Conservation (phyloP, 768 basidiomycete genomes). For the Pleurotus cornucopiae region DNA sequence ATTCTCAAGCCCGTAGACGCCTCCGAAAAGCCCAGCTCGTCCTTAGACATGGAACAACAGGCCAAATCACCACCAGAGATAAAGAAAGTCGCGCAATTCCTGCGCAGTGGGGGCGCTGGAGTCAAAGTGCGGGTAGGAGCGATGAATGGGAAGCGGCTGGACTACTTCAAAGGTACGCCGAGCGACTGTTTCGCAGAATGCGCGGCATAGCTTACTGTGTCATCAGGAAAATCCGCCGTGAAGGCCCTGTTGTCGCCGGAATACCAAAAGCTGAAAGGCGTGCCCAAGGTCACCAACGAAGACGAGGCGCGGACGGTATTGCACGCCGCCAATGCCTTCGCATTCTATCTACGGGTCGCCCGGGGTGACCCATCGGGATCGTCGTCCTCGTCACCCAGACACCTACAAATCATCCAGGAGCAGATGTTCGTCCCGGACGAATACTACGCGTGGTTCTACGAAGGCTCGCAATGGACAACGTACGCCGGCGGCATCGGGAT, state of each 20-base stretch:
- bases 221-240: constrained; percentile 83
- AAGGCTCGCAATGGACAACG: constrained; percentile 90
- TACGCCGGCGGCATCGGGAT: constrained; percentile 87
- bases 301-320: constrained; percentile 70
- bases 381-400: constrained; percentile 72
- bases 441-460: constrained; percentile 97
- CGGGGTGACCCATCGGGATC: constrained; percentile 65
- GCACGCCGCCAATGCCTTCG: constrained; percentile 67
- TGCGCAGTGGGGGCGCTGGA: constrained; percentile 81
- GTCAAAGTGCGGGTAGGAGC: constrained; percentile 89
- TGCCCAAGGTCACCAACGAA: constrained; percentile 70
- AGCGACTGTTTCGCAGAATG: not conserved
- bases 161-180: constrained; percentile 93
- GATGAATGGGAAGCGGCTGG: constrained; percentile 88
- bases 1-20: constrained; percentile 3
- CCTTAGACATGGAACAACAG: constrained; percentile 61
- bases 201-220: not conserved
- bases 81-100: constrained; percentile 79
- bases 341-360: constrained; percentile 92
- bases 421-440: constrained; percentile 74
- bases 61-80: constrained; percentile 75
- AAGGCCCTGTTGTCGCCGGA: constrained; percentile 90
- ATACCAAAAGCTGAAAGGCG: constrained; percentile 84
- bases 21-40: not conserved
- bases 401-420: constrained; percentile 74